Evolutionary conservation across 2,329 filamentous ascomycete genomes (phyloP).

Genomic region (Phialemoniopsis sp.): DNA sequence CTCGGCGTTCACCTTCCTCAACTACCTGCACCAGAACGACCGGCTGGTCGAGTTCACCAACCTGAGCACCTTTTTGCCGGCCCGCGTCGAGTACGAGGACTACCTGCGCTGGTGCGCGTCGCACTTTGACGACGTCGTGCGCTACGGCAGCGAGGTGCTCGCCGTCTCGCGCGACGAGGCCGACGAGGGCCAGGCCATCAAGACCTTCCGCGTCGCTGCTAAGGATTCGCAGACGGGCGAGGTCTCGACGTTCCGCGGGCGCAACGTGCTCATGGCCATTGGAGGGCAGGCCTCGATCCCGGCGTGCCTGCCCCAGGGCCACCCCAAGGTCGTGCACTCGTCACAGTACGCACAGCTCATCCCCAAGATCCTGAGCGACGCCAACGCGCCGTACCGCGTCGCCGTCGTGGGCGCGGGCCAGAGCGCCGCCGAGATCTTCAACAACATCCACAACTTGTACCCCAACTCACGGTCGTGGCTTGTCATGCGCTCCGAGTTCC

Average conservation of each 20-base stretch:
- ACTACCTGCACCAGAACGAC: slow-evolving; percentile 79
- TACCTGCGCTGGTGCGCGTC: slow-evolving; percentile 91
- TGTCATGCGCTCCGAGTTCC: slow-evolving; percentile 76
- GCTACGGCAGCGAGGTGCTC: slow-evolving; percentile 74
- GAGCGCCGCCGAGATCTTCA: slow-evolving; percentile 92
- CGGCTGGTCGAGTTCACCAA: slow-evolving; percentile 91
- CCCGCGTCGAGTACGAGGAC: slow-evolving; percentile 87
- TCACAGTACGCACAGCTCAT: slow-evolving; percentile 74
- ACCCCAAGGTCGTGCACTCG: slow-evolving; percentile 79
- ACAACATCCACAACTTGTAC: slow-evolving; percentile 78
- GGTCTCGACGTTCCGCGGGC: slow-evolving; percentile 48
- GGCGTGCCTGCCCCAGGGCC: slow-evolving; percentile 60
- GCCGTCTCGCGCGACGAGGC: slow-evolving; percentile 54
- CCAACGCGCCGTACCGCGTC: slow-evolving; percentile 61
- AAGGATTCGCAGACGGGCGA: slow-evolving; percentile 56
- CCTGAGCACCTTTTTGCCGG: slow-evolving; percentile 80
- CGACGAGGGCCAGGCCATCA: slow-evolving; percentile 44
- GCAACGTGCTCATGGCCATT: slow-evolving; percentile 60
- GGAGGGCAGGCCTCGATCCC: slow-evolving; percentile 67
- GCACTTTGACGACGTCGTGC: slow-evolving; percentile 69
- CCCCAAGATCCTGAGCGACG: slow-evolving; percentile 53
- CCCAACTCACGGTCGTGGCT: slow-evolving; percentile 75
- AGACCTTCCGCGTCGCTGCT: slow-evolving; percentile 65
- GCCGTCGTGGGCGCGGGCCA: slow-evolving; percentile 88
- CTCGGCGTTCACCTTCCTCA: slow-evolving; percentile 91